Percentiles rank a stretch among this genome's conserved stretches.
These are phyloP conservation scores for Sporothrix brasiliensis DNA, from an alignment of 2,329 filamentous ascomycete species.

Conservation along the genomic window DNA sequence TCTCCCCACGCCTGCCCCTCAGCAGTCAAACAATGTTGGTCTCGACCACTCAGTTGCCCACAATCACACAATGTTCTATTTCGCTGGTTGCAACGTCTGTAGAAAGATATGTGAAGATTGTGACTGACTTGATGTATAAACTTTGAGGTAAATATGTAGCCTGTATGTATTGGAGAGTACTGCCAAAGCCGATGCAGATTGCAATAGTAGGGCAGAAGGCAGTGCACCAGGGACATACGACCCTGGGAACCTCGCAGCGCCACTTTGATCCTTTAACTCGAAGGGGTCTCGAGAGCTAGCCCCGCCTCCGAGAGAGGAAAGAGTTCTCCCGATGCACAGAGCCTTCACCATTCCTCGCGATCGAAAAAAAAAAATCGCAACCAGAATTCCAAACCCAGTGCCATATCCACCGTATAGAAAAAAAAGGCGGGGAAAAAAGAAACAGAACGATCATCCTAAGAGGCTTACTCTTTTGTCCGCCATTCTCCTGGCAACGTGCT, in stretches of 20 bases:
- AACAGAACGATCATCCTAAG: background rate
- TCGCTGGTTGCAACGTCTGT: background rate
- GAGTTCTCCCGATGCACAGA: slow-evolving; percentile 4
- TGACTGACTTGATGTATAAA: too few species aligned
- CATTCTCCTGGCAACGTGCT: background rate
- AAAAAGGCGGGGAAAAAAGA: too few species aligned
- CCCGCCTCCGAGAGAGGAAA: background rate
- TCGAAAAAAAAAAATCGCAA: background rate
- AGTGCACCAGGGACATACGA: background rate
- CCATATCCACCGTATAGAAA: background rate
- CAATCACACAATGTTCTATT: background rate
- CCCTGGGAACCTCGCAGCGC: background rate
- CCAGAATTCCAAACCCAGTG: background rate
- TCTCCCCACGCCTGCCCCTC: background rate
- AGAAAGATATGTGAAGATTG: background rate
- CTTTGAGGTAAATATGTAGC: background rate
- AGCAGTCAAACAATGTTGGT: background rate
- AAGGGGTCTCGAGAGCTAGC: background rate
- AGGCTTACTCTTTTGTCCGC: background rate
- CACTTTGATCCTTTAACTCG: background rate
- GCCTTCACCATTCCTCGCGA: slow-evolving; percentile 16
- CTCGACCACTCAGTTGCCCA: background rate
- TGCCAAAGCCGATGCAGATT: slow-evolving; percentile 13
- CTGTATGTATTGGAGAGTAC: background rate
- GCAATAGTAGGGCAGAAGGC: background rate